These are phyloP conservation scores for Phytophthora colocasiae DNA, from an alignment of 352 stramenopile species.

Conservation along the genomic window DNA sequence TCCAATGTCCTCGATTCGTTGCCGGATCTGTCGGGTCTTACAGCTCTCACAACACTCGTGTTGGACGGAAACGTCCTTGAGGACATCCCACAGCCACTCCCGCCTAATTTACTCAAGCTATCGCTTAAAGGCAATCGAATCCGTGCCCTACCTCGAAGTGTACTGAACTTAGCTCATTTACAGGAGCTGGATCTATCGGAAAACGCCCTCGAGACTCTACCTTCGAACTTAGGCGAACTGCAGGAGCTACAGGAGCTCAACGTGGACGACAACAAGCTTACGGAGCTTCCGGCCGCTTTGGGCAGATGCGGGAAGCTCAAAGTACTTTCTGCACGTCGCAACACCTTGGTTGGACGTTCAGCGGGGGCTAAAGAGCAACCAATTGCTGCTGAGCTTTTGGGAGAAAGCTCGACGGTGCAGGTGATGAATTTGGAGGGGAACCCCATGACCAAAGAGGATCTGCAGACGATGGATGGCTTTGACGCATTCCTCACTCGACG, in stretches of 20 bases:
- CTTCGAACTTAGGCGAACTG: constrained; percentile 52
- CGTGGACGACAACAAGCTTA: constrained; percentile 68
- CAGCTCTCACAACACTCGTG: constrained; percentile 75
- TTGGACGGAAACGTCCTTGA: constrained; percentile 77
- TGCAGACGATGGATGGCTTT: constrained; percentile 82
- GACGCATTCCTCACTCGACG: constrained; percentile 78
- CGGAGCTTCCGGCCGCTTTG: constrained; percentile 53
- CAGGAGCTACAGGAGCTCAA: constrained; percentile 71
- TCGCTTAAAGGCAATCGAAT: constrained; percentile 76
- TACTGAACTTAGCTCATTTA: constrained; percentile 59
- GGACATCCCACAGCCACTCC: constrained; percentile 59
- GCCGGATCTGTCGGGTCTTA: constrained; percentile 71
- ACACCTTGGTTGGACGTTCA: constrained; percentile 46
- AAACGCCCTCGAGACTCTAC: constrained; percentile 61
- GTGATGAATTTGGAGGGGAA: constrained; percentile 89
- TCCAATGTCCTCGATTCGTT: constrained; percentile 64
- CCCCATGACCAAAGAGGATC: constrained; percentile 77
- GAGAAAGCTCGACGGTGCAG: constrained; percentile 61
- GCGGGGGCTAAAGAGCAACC: constrained; percentile 35
- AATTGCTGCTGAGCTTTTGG: constrained; percentile 67
- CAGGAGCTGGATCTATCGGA: constrained; percentile 76
- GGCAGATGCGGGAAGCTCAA: constrained; percentile 73
- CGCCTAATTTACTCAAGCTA: constrained; percentile 79
- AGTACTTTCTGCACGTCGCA: constrained; percentile 69
- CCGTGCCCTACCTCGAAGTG: constrained; percentile 43